Evolutionary conservation across 139 green algal genomes (phyloP).

Genomic region (Chlamydomonas asymmetrica): DNA sequence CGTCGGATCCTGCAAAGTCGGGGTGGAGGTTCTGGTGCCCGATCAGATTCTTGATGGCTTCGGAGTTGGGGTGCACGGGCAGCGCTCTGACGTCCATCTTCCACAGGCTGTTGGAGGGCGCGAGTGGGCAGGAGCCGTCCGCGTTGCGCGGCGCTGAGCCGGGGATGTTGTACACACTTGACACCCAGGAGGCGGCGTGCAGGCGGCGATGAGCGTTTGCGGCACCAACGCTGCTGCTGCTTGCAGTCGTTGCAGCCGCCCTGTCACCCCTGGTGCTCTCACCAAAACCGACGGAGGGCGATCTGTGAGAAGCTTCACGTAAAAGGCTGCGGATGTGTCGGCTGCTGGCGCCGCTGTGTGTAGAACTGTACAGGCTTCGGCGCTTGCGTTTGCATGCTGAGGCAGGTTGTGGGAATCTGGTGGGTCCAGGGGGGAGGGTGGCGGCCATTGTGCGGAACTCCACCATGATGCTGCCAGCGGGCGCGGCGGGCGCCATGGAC

Average conservation of each 20-base stretch:
- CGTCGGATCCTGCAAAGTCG: conserved; percentile 18
- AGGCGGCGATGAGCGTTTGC: no score
- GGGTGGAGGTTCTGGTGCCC: conserved; percentile 15
- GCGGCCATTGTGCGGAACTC: conserved; percentile 19
- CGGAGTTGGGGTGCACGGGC: conserved; percentile 27
- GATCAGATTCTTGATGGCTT: conserved; percentile 20
- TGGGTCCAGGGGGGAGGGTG: neutral
- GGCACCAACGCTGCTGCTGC: no score
- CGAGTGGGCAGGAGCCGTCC: conserved; percentile 30
- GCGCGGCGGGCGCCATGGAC: neutral
- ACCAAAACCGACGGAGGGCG: no score
- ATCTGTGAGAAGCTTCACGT: no score
- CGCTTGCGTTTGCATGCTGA: neutral
- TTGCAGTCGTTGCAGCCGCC: no score
- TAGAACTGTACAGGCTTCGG: neutral
- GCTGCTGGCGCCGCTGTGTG: neutral
- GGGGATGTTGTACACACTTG: no score
- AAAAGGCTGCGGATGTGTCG: neutral
- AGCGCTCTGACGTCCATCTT: conserved; percentile 12
- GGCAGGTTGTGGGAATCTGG: neutral
- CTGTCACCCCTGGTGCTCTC: no score
- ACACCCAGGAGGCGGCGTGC: no score
- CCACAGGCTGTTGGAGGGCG: conserved; percentile 19
- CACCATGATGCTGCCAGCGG: conserved; percentile 9
- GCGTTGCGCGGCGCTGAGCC: no score